Conservation (phyloP, 495 filamentous ascomycete genomes). For the Podospora pseudopauciseta region DNA sequence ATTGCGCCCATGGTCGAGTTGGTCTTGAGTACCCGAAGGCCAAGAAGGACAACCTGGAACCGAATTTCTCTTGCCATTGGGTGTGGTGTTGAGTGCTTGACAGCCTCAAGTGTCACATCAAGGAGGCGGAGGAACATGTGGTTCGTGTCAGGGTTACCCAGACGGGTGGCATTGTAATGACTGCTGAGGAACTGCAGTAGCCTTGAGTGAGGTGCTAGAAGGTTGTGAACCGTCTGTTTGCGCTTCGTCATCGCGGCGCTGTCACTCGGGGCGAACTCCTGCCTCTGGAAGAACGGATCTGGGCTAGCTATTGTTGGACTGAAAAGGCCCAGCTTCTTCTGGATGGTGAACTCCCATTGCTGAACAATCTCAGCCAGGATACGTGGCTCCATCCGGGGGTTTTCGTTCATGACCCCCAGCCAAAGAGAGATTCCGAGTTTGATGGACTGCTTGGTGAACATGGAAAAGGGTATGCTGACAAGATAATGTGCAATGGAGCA, state of each 20-base stretch:
- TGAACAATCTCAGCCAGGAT: conserved; percentile 78
- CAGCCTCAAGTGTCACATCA: conserved; percentile 64
- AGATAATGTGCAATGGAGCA: conserved; percentile 77
- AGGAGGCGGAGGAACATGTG: conserved; percentile 76
- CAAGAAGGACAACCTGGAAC: conserved; percentile 81
- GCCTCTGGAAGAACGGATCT: conserved; percentile 85
- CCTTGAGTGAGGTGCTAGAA: conserved; percentile 79
- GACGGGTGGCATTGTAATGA: conserved; percentile 85
- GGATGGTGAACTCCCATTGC: conserved; percentile 79
- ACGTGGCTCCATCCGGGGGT: conserved; percentile 77
- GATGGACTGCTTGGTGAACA: conserved; percentile 92
- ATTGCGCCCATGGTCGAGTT: conserved; percentile 57
- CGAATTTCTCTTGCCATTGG: conserved; percentile 87
- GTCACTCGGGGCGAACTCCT: conserved; percentile 91
- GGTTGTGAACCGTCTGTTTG: conserved; percentile 71
- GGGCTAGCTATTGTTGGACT: conserved; percentile 67
- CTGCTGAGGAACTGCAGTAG: conserved; percentile 86
- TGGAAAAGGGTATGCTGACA: conserved; percentile 82
- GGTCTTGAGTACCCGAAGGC: conserved; percentile 67
- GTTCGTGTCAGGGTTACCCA: conserved; percentile 75
- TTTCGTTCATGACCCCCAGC: conserved; percentile 96
- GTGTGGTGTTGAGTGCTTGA: conserved; percentile 68
- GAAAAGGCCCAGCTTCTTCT: conserved; percentile 75
- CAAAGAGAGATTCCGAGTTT: conserved; percentile 93
- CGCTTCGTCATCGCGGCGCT: conserved; percentile 67